Base-by-base conservation (phyloP, 257 asterid genomes). In the Galeopsis tetrahit region DNA sequence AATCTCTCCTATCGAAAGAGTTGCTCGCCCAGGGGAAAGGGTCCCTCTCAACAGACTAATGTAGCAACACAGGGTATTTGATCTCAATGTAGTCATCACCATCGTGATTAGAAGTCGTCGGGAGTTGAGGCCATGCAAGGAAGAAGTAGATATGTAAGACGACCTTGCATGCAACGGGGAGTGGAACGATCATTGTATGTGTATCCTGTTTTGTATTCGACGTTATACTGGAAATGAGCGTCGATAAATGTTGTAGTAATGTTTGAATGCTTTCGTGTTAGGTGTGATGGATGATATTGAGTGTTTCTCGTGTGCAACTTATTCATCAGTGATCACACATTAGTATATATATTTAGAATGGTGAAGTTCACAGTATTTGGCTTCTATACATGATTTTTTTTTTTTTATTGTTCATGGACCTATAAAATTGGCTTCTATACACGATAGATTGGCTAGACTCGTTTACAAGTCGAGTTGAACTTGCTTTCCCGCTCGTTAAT, bases 1-100 rank as follows among this genome's bases (percentile, higher is more conserved):
- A 71, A 82, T 89, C 66, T 71, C 93, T 70, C 88, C 90, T 3
- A 82, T 82, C 15, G 83, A 82, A 74, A 84, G 90, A 61, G 79
- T 81, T 79, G 67, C 79, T 11, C 74, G 90, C 70, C 89, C 79
- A 53, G 88, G 85, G 67, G 96, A 87, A 10, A 78, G 88, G 70
- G 80, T 91, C 46, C 96, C 93, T 9, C 88, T 88, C 57, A 79
- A 72, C 77, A 85, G 93, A 83, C 76, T 87, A 38, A 63, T 75
- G 78, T 86, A 75, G 71, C 38, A 38, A 35, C 67, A 4, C 43
- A 5, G 13, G 39, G 32, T 33, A 36, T 55, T 38, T 42, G 48
- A 36, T 74, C 35, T 52, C 53, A n/a, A 14, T 48, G 7, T 31
- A 2, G 6, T 69, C 9, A 52, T 63, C 46, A 42, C 36, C 4